Evolutionary conservation across 139 green algal species (phyloP).

Genomic region (Micractinium conductrix): DNA sequence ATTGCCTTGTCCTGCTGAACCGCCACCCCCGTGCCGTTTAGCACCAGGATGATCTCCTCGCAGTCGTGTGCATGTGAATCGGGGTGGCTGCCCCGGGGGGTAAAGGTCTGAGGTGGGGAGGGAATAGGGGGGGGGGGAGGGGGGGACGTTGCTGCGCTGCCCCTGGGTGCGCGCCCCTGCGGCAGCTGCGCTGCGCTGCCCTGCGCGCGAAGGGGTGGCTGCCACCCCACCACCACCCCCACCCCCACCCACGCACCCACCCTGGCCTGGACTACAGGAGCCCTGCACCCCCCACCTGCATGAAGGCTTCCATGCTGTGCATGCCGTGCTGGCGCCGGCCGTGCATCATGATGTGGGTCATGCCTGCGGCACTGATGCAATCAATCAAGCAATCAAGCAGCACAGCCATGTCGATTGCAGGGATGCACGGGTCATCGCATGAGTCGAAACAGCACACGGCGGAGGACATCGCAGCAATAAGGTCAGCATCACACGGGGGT

Average conservation of each 20-base stretch:
- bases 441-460: no score
- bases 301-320: neutral
- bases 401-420: no score
- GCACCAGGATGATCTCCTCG: neutral
- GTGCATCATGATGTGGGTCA: neutral
- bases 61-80: conserved; percentile 10
- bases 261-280: no score
- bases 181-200: neutral
- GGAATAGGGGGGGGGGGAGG: neutral
- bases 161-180: neutral
- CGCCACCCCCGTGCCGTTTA: neutral
- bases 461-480: no score
- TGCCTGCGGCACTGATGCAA: no score
- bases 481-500: no score
- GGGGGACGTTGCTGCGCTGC: no score
- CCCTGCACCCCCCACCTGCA: no score
- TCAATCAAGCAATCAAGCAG: no score
- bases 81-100: neutral
- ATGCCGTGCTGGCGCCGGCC: neutral
- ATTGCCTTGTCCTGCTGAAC: neutral
- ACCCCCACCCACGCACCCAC: neutral
- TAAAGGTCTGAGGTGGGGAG: neutral
- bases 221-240: no score
- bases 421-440: no score
- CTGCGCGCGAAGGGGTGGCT: neutral